phyloP scores from a whole-genome alignment of 352 stramenopile species.

The Pythium plurisporium region DNA sequence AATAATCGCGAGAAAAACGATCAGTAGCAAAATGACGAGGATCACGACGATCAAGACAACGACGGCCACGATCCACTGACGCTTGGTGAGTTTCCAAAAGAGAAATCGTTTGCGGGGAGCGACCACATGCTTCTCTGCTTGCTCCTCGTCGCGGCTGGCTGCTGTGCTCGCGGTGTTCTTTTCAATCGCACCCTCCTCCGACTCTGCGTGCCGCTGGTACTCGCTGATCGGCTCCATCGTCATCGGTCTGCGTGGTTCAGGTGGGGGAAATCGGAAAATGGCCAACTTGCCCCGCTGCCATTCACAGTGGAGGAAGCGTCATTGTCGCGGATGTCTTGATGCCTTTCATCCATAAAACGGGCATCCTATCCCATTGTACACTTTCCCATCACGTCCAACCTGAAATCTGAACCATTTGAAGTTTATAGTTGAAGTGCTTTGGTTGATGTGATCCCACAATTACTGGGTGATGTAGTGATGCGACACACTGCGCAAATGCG shows the following conservation, averaged over 20 bases:
- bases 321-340: no score
- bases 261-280: no score
- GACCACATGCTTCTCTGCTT: background rate
- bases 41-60: conserved; percentile 34
- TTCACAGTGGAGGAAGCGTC: no score
- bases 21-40: conserved; percentile 40
- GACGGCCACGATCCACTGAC: conserved; percentile 44
- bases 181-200: background rate
- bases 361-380: no score
- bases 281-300: no score
- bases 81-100: conserved; percentile 49
- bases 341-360: background rate
- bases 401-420: no score
- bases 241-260: background rate
- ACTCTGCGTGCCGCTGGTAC: background rate
- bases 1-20: conserved; percentile 54
- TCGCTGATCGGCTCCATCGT: background rate
- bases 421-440: no score
- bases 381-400: no score
- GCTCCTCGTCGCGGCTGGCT: background rate
- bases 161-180: background rate
- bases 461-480: no score
- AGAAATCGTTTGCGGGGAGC: conserved; percentile 30
- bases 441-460: no score
- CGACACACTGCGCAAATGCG: background rate